Evolutionary conservation across 2,329 filamentous ascomycete genomes (phyloP).

Genomic region (Arthrobotrys iridis): DNA sequence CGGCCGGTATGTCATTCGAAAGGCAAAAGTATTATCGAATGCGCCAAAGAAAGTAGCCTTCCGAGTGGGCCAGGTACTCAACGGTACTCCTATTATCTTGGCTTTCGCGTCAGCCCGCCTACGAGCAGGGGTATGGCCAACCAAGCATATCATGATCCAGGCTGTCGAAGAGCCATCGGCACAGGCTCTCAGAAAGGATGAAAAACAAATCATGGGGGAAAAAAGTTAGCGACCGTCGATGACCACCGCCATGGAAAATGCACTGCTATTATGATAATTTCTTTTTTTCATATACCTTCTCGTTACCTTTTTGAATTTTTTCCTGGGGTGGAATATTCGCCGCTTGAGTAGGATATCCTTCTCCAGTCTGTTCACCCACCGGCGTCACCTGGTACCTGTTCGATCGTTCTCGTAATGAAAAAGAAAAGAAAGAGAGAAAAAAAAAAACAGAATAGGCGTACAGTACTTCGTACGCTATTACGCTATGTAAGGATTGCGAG

Average conservation of each 20-base stretch:
- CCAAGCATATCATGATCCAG: slow-evolving; percentile 51
- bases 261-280: no score
- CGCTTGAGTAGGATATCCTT: slow-evolving; percentile 42
- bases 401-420: slow-evolving; percentile 20
- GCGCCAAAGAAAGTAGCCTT: slow-evolving; percentile 38
- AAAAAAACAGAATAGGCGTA: no score
- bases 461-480: no score
- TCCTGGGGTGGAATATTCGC: slow-evolving; percentile 33
- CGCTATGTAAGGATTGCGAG: slow-evolving; percentile 20
- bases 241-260: slow-evolving; percentile 38
- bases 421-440: no score
- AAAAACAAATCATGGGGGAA: slow-evolving; percentile 47
- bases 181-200: slow-evolving; percentile 13
- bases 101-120: slow-evolving; percentile 54
- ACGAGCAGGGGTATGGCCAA: slow-evolving; percentile 34
- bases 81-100: slow-evolving; percentile 54
- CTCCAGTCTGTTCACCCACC: slow-evolving; percentile 32
- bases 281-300: no score
- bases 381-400: slow-evolving; percentile 53
- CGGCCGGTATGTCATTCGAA: slow-evolving; percentile 32
- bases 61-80: slow-evolving; percentile 51
- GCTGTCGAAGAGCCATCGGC: slow-evolving; percentile 44
- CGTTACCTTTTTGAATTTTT: no score
- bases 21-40: slow-evolving; percentile 8
- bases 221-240: slow-evolving; percentile 43